Conservation (phyloP, 2,329 filamentous ascomycete genomes). For the Thermomyces lanuginosus region DNA sequence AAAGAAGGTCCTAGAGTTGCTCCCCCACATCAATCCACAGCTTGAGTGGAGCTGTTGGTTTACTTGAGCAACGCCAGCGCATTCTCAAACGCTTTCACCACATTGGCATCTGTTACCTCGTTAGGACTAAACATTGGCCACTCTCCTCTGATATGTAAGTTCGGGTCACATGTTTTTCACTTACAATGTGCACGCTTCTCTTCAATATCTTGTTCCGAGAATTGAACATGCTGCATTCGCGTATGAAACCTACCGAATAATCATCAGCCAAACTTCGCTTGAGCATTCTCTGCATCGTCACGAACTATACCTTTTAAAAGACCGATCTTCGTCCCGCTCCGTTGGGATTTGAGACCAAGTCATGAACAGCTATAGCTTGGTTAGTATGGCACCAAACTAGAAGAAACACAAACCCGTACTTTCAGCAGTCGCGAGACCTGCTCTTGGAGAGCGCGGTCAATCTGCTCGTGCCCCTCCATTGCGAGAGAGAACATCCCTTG, state of each 20-base stretch:
- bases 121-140: too few relatives aligned
- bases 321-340: slow-evolving; percentile 57
- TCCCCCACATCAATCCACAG: slow-evolving; percentile 6
- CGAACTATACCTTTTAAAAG: slow-evolving; percentile 49
- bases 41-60: not conserved
- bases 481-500: slow-evolving; percentile 51
- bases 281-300: not conserved
- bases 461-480: slow-evolving; percentile 44
- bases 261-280: not conserved
- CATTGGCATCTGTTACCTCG: slow-evolving; percentile 29
- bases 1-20: slow-evolving; percentile 1
- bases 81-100: slow-evolving; percentile 33
- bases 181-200: slow-evolving; percentile 68
- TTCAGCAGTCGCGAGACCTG: slow-evolving; percentile 54
- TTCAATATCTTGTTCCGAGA: slow-evolving; percentile 54
- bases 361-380: slow-evolving; percentile 49
- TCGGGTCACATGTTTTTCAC: slow-evolving; percentile 17
- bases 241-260: slow-evolving; percentile 49
- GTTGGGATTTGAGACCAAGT: slow-evolving; percentile 62
- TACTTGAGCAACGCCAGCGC: slow-evolving; percentile 29
- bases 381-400: slow-evolving; percentile 2
- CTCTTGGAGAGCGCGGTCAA: slow-evolving; percentile 49
- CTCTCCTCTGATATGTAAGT: too few relatives aligned
- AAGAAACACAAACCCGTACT: slow-evolving; percentile 26
- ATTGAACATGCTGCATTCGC: slow-evolving; percentile 56